These are phyloP conservation scores for Sporisorium exsertum DNA, from an alignment of 1,284 basidiomycete species.

Conservation along the genomic window DNA sequence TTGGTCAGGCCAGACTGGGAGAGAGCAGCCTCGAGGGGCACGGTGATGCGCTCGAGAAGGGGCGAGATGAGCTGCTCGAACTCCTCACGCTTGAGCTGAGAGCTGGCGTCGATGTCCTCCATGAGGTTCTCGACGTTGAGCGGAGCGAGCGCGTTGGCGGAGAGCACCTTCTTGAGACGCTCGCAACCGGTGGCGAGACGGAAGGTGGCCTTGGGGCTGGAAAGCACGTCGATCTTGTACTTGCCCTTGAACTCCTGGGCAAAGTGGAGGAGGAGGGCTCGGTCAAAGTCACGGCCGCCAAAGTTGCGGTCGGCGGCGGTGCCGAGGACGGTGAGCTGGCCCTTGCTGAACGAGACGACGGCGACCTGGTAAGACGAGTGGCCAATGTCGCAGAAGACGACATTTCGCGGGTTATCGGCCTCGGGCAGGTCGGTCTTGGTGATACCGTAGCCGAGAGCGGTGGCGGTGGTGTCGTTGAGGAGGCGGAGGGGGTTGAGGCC, in stretches of 20 bases:
- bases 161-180: constrained; percentile 69
- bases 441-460: constrained; percentile 68
- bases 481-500: constrained; percentile 68
- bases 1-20: constrained; percentile 65
- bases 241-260: constrained; percentile 68
- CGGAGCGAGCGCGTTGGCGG: constrained; percentile 67
- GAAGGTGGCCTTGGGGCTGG: constrained; percentile 68
- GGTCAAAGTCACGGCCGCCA: constrained; percentile 69
- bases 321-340: constrained; percentile 67
- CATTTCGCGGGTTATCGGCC: constrained; percentile 65
- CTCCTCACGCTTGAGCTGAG: constrained; percentile 68
- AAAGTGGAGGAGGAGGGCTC: constrained; percentile 68
- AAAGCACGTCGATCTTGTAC: constrained; percentile 69
- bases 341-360: constrained; percentile 68
- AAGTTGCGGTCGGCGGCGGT: constrained; percentile 67
- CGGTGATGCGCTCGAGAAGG: constrained; percentile 59
- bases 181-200: constrained; percentile 67
- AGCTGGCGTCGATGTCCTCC: constrained; percentile 68
- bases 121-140: constrained; percentile 69
- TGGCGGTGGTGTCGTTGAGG: constrained; percentile 68
- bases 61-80: constrained; percentile 66
- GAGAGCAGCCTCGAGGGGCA: constrained; percentile 63
- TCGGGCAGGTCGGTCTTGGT: constrained; percentile 69
- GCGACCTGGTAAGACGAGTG: constrained; percentile 69
- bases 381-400: constrained; percentile 69